Evolutionary conservation across 164 flowering plant species (phyloP), one percentile per base, ranked within the genome.

Genomic region (Kingdonia uniflora): DNA sequence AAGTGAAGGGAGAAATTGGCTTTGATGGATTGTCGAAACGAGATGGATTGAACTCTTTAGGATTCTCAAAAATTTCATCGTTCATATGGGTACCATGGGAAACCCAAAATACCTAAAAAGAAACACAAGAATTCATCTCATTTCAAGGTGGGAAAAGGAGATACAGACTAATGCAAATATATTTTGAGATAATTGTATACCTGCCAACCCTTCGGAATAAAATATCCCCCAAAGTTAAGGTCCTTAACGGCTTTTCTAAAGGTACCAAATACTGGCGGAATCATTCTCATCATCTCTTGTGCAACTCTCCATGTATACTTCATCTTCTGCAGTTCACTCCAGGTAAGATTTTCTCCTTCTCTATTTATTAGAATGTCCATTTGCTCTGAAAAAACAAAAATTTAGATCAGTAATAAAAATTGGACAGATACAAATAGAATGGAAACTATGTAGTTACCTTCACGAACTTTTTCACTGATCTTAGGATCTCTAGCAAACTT

Each of bases 161-260:
- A n/a, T n/a, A n/a, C n/a, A n/a, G n/a, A n/a, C n/a, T n/a, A n/a
- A n/a, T n/a, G n/a, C n/a, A n/a, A n/a, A 17, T 44, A 16, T n/a
- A 44, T 11, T 44, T 44, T 10, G 2, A n/a, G 20, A 47, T 1
- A 25, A 22, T 1, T 0, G 15, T 60, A n/a, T n/a, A 65, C 69
- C 69, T 61, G 65, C 65, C 69, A 65, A 14, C 58, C 65, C 16
- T 60, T 60, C 43, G 69, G 69, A 40, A 65, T 65, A 21, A 55
- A 60, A 44, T 50, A 60, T 13, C 57, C 69, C 6, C 49, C 65
- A 55, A 65, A 65, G 12, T 48, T 60, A 38, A 25, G 47, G 57
- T 66, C 65, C n/a, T 41, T 52, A 2, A 47, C 42, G 1, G 65
- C 61, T 23, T 26, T 56, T 52, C 58, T 56, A 42, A 56, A 56